These are phyloP conservation scores for Cokeromyces recurvatus DNA, from an alignment of 371 early-diverging fungal species.

Conservation along the genomic window DNA sequence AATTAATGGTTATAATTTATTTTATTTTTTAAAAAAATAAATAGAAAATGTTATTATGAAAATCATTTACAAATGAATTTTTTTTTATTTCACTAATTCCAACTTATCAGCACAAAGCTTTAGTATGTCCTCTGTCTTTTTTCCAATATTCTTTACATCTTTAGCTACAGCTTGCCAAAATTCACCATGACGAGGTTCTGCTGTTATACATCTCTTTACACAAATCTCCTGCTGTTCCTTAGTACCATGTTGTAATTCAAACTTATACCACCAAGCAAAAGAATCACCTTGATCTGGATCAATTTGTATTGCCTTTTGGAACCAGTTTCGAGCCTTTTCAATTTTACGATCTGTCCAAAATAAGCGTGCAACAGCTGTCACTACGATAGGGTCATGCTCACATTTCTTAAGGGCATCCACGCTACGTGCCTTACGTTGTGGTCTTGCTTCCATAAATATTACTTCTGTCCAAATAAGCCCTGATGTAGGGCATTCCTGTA, in stretches of 20 bases:
- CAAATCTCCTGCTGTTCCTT: constrained; percentile 55
- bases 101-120: constrained; percentile 52
- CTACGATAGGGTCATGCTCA: constrained; percentile 80
- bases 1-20: no score
- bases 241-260: constrained; percentile 80
- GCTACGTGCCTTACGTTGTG: constrained; percentile 83
- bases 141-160: constrained; percentile 66
- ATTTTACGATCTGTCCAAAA: constrained; percentile 92
- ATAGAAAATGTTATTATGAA: no score
- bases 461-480: constrained; percentile 88
- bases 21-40: no score
- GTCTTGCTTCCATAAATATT: constrained; percentile 83
- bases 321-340: constrained; percentile 94
- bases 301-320: constrained; percentile 74
- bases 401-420: constrained; percentile 91
- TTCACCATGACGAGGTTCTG: constrained; percentile 91
- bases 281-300: constrained; percentile 90
- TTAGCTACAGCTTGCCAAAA: constrained; percentile 82
- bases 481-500: constrained; percentile 89
- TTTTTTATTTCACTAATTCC: constrained; percentile 19
- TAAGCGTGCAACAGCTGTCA: constrained; percentile 81
- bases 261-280: constrained; percentile 94
- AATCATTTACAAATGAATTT: no score
- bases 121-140: constrained; percentile 62
- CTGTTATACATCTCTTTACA: constrained; percentile 64